Evolutionary conservation across 139 green algal species (phyloP).

Genomic region (Picochlorum sp.): DNA sequence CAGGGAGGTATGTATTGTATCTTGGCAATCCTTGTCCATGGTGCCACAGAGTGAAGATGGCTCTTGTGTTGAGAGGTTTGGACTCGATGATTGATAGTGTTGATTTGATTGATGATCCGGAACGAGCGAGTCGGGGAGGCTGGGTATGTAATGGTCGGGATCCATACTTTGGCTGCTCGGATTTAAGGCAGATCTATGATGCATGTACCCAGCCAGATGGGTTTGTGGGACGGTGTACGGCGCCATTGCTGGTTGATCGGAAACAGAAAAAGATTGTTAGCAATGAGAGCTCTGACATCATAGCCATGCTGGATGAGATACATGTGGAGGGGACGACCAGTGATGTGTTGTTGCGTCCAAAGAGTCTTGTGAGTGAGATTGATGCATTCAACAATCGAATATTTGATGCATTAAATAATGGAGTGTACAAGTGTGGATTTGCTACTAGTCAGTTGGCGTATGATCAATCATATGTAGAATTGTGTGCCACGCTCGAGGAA

Average conservation of each 20-base stretch:
- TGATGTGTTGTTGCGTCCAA: conserved; percentile 34
- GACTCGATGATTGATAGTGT: conserved; percentile 14
- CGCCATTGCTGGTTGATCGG: conserved; percentile 75
- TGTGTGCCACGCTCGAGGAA: conserved; percentile 45
- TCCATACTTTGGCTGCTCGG: conserved; percentile 42
- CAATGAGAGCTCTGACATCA: conserved; percentile 73
- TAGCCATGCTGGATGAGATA: conserved; percentile 54
- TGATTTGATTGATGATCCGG: conserved; percentile 52
- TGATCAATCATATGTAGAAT: conserved; percentile 19
- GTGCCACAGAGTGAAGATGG: conserved; percentile 83
- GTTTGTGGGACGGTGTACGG: conserved; percentile 77
- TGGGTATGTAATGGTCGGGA: conserved; percentile 59
- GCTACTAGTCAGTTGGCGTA: conserved; percentile 71
- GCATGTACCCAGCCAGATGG: conserved; percentile 39
- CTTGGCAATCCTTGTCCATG: conserved; percentile 93
- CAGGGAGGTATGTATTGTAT: conserved; percentile 73
- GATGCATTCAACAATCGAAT: conserved; percentile 59
- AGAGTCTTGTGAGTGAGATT: conserved; percentile 46
- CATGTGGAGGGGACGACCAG: conserved; percentile 31
- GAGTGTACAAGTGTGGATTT: conserved; percentile 71
- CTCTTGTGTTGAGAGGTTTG: conserved; percentile 53
- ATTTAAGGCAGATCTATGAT: conserved; percentile 76
- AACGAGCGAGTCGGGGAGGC: conserved; percentile 55
- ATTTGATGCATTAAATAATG: conserved; percentile 71
- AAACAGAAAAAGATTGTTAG: conserved; percentile 36